A percentile compares a stretch with the other conserved stretches of the same genome.
phyloP scores from a whole-genome alignment of 1,284 basidiomycete species.

The Vanrija sp. region DNA sequence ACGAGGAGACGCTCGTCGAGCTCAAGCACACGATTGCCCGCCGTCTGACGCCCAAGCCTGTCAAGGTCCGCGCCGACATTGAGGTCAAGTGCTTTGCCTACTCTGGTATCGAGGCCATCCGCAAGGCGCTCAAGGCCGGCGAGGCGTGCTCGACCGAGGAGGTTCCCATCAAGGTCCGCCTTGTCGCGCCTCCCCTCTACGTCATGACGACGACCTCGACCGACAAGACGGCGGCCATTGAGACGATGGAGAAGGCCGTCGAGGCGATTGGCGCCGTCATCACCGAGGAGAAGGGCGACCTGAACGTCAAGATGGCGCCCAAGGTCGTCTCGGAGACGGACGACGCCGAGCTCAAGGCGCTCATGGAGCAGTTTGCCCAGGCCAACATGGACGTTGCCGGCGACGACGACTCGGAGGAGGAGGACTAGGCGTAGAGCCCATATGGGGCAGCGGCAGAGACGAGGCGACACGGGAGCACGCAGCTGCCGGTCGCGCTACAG shows the following conservation, averaged over 20 bases:
- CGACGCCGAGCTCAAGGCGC: constrained; percentile 87
- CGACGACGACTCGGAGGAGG: constrained; percentile 61
- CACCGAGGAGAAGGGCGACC: constrained; percentile 73
- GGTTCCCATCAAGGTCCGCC: constrained; percentile 94
- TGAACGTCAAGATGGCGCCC: constrained; percentile 97
- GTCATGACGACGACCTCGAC: constrained; percentile 94
- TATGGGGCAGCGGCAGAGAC: no score
- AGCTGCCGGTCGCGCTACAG: no score
- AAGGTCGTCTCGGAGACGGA: constrained; percentile 97
- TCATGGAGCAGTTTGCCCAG: constrained; percentile 86
- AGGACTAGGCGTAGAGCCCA: constrained; percentile 22
- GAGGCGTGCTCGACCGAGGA: constrained; percentile 80
- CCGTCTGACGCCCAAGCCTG: constrained; percentile 93
- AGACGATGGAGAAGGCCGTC: constrained; percentile 87
- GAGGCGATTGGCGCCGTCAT: constrained; percentile 83
- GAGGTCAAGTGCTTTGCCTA: constrained; percentile 97
- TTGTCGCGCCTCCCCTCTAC: constrained; percentile 94
- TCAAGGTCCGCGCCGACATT: constrained; percentile 97
- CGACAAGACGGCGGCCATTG: constrained; percentile 92
- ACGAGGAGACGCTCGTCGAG: constrained; percentile 60
- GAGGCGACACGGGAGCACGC: no score
- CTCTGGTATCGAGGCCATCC: constrained; percentile 96
- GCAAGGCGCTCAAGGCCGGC: constrained; percentile 81
- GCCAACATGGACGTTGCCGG: constrained; percentile 94
- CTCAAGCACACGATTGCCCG: constrained; percentile 86